Conservation (phyloP, 176 grass and related monocot genomes). For the Phragmites australis region DNA sequence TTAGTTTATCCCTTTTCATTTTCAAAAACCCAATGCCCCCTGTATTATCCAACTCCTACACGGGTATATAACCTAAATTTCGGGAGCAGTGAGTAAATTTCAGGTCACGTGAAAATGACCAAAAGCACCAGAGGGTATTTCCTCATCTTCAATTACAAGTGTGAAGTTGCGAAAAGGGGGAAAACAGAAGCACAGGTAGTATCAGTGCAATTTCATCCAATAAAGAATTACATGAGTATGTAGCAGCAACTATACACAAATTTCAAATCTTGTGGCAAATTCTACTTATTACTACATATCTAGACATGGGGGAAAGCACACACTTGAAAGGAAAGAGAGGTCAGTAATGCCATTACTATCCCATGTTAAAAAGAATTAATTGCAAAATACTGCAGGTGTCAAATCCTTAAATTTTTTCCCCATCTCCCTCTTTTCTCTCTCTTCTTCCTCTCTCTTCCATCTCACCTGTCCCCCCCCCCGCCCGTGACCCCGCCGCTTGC, state of each 20-base stretch:
- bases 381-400: background rate
- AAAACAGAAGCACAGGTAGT: no score
- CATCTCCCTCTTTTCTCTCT: no score
- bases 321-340: conserved; percentile 8
- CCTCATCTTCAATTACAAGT: conserved; percentile 8
- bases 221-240: background rate
- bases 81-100: background rate
- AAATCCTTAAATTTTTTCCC: no score
- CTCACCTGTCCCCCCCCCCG: no score
- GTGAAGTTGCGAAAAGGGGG: background rate
- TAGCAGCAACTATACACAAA: background rate
- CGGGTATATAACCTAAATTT: background rate
- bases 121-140: background rate
- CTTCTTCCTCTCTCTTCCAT: no score
- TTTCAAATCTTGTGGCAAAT: conserved; percentile 11
- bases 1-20: background rate
- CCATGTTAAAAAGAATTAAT: conserved; percentile 18
- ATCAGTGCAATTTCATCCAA: background rate
- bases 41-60: background rate
- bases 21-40: background rate
- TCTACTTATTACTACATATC: no score
- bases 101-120: background rate
- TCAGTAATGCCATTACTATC: background rate
- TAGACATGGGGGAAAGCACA: no score
- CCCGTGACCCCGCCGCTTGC: no score